These are phyloP conservation scores for Mariannaea elegans DNA, from an alignment of 2,329 filamentous ascomycete genomes.

Conservation along the genomic window DNA sequence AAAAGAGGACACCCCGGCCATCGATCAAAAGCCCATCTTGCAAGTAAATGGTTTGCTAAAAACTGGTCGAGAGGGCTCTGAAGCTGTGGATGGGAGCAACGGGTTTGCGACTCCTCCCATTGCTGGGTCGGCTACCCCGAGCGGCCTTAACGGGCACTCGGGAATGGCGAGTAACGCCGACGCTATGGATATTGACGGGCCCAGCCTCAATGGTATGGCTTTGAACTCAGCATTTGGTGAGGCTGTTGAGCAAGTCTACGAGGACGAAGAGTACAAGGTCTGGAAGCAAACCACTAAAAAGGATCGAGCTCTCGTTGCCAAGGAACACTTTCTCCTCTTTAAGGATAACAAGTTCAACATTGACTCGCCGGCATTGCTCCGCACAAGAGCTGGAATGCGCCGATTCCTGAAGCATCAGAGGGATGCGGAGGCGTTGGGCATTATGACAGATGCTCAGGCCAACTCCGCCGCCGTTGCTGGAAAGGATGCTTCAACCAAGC, in stretches of 20 bases:
- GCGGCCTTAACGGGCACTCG: constrained; percentile 72
- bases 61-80: constrained; percentile 74
- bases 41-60: constrained; percentile 73
- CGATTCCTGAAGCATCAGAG: constrained; percentile 84
- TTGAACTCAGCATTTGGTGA: constrained; percentile 71
- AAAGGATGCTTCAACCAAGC: constrained; percentile 57
- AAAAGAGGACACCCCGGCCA: constrained; percentile 80
- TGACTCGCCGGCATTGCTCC: constrained; percentile 86
- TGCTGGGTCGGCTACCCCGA: constrained; percentile 79
- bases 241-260: constrained; percentile 77
- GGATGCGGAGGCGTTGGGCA: constrained; percentile 65
- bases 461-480: constrained; percentile 50
- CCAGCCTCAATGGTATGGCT: constrained; percentile 72
- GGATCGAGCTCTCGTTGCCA: constrained; percentile 85
- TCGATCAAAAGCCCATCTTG: constrained; percentile 77
- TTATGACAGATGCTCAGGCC: constrained; percentile 49
- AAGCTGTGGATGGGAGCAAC: constrained; percentile 81
- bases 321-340: constrained; percentile 87
- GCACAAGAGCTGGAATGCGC: constrained; percentile 89
- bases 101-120: constrained; percentile 86
- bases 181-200: constrained; percentile 86
- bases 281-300: constrained; percentile 99
- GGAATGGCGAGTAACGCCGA: constrained; percentile 79
- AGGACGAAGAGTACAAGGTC: constrained; percentile 95
- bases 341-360: constrained; percentile 83